Conservation (phyloP, 2,329 filamentous ascomycete genomes). For the Ophiosphaerella korrae region DNA sequence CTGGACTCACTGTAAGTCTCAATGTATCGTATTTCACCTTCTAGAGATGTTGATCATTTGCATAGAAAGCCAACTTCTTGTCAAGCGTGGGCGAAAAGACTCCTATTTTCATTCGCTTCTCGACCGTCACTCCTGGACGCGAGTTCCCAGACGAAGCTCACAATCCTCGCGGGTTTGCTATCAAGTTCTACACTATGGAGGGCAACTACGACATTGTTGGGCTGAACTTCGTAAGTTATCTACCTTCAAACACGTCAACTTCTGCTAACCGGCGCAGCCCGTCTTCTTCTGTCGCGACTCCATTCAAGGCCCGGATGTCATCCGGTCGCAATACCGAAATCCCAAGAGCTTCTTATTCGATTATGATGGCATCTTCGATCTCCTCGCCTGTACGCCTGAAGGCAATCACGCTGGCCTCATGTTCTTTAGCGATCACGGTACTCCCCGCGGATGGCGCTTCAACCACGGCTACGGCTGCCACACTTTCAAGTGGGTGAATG, state of each 20-base stretch:
- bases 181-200: slow-evolving; percentile 57
- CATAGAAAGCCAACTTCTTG: too few relatives aligned
- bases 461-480: slow-evolving; percentile 53
- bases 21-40: too few relatives aligned
- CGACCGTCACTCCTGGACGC: too few relatives aligned
- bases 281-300: slow-evolving; percentile 58
- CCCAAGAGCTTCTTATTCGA: slow-evolving; percentile 57
- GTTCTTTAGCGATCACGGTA: slow-evolving; percentile 59
- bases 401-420: slow-evolving; percentile 56
- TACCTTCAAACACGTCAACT: not conserved
- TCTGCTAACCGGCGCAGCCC: slow-evolving; percentile 33
- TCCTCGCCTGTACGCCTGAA: slow-evolving; percentile 56
- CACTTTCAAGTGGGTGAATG: slow-evolving; percentile 56
- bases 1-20: too few relatives aligned
- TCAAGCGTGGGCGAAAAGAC: too few relatives aligned
- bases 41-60: too few relatives aligned
- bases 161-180: slow-evolving; percentile 56
- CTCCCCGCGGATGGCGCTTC: slow-evolving; percentile 53
- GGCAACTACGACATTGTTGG: slow-evolving; percentile 58
- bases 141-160: slow-evolving; percentile 54
- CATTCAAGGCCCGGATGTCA: slow-evolving; percentile 55
- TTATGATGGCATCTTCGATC: slow-evolving; percentile 56
- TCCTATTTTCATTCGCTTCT: too few relatives aligned
- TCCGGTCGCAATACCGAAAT: slow-evolving; percentile 54
- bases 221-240: slow-evolving; percentile 48